Percentiles rank a stretch among this genome's conserved stretches.
Conservation (phyloP, 208 protist species). For the Acanthamoeba triangularis region DNA sequence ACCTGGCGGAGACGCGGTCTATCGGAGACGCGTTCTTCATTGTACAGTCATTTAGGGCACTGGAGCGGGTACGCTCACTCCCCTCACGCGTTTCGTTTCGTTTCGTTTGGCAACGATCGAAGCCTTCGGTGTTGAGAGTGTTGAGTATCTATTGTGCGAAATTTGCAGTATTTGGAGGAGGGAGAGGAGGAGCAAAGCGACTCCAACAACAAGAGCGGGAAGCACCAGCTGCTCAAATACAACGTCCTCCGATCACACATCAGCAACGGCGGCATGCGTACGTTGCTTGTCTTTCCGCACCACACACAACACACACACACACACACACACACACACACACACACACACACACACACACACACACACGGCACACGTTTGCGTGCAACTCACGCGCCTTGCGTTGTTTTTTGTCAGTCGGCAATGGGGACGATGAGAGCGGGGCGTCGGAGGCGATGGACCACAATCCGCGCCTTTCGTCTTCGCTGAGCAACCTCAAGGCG, state of each 20-base stretch:
- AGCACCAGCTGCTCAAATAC: conserved; percentile 43
- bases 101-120: neutral
- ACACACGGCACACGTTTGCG: neutral
- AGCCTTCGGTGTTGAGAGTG: neutral
- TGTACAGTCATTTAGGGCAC: neutral
- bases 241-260: conserved; percentile 38
- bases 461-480: conserved; percentile 17
- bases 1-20: conserved; percentile 31
- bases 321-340: no score
- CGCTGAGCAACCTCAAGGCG: conserved; percentile 37
- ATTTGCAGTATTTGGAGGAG: neutral
- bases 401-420: neutral
- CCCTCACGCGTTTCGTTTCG: neutral
- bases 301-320: no score
- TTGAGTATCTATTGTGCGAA: neutral
- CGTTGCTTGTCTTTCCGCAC: neutral
- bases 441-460: neutral
- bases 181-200: conserved; percentile 8
- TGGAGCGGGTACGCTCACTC: neutral
- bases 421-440: neutral
- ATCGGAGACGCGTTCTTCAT: conserved; percentile 33
- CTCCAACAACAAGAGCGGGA: neutral
- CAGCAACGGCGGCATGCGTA: conserved; percentile 6
- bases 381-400: neutral
- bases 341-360: no score